Evolutionary conservation across 306 rosid genomes (phyloP).

Genomic region (Cucurbita argyrosperma): DNA sequence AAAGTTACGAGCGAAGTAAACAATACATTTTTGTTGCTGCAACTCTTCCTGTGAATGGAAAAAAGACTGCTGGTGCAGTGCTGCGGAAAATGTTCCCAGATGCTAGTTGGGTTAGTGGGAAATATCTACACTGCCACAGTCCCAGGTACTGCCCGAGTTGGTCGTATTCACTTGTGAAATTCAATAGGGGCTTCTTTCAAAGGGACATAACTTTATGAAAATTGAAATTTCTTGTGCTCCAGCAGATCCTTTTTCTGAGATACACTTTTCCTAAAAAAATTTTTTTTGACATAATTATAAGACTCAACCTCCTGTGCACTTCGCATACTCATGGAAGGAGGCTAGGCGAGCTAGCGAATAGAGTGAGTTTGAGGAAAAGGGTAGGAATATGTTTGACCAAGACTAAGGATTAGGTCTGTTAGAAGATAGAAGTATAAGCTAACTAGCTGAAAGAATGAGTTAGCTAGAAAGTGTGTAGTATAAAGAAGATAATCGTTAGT

Average conservation of each 20-base stretch:
- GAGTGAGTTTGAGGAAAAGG: background rate
- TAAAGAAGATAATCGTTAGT: background rate
- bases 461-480: background rate
- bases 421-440: background rate
- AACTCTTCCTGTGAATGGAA: constrained; percentile 91
- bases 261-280: background rate
- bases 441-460: background rate
- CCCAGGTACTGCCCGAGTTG: constrained; percentile 45
- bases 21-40: constrained; percentile 94
- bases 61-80: constrained; percentile 78
- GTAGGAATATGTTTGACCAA: background rate
- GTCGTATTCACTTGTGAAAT: background rate
- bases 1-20: constrained; percentile 62
- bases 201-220: background rate
- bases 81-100: constrained; percentile 77
- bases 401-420: background rate
- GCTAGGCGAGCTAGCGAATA: background rate
- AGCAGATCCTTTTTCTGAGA: background rate
- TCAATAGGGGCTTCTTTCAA: background rate
- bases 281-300: background rate
- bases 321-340: background rate
- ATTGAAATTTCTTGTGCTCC: background rate
- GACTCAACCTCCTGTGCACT: background rate
- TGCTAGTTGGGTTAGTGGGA: constrained; percentile 79
- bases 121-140: constrained; percentile 85